Evolutionary conservation across 2,329 filamentous ascomycete genomes (phyloP).

Genomic region (Elsinoe australis): DNA sequence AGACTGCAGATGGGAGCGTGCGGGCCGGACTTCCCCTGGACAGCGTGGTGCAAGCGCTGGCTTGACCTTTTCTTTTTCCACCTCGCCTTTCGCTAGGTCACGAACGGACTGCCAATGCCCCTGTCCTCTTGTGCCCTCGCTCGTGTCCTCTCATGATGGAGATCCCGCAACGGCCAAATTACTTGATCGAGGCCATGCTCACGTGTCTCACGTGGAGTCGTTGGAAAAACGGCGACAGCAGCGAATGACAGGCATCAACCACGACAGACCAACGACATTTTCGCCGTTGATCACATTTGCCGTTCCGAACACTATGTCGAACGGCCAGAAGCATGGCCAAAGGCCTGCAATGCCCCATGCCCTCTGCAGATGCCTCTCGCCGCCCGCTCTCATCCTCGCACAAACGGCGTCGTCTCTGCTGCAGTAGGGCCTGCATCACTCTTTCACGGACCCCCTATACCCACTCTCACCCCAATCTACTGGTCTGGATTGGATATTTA

Average conservation of each 20-base stretch:
- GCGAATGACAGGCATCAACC: constrained; percentile 6
- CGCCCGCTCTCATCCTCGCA: not conserved
- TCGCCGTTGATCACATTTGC: constrained; percentile 25
- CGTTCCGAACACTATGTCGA: constrained; percentile 10
- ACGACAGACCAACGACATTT: constrained; percentile 15
- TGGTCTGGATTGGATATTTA: constrained; percentile 2
- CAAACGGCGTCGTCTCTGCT: constrained; percentile 8
- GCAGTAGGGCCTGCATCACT: constrained; percentile 12
- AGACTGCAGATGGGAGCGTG: too few relatives aligned
- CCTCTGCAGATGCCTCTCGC: not conserved
- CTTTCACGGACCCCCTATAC: constrained; percentile 9
- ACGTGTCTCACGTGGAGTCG: constrained; percentile 17
- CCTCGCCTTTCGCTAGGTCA: constrained; percentile 3
- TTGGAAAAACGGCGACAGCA: constrained; percentile 7
- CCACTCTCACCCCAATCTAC: constrained; percentile 7
- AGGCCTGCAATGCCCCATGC: not conserved
- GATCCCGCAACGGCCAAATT: constrained; percentile 24
- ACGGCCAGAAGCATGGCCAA: constrained; percentile 1
- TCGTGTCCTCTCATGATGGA: not conserved
- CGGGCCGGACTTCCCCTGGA: not conserved
- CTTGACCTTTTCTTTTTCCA: constrained; percentile 9
- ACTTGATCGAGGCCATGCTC: constrained; percentile 6
- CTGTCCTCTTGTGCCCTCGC: not conserved
- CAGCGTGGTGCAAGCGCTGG: not conserved
- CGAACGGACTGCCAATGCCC: constrained; percentile 1